Base-by-base conservation (phyloP, 225 moss, liverwort and hornwort species). In the Polytrichum commune region DNA sequence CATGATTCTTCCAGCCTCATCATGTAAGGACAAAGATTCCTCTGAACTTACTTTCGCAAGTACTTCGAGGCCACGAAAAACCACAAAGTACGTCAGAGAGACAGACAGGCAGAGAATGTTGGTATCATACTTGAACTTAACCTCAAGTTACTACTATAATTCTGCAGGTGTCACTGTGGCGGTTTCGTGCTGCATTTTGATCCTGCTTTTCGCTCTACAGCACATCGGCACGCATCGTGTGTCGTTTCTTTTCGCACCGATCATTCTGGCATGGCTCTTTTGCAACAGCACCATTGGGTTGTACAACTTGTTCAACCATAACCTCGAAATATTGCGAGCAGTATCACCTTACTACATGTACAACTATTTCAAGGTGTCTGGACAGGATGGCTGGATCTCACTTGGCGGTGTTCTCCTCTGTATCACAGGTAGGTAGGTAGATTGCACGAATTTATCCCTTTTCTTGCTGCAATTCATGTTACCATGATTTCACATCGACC, bases 321-420 rank as follows among this genome's bases (percentile, higher is more conserved):
- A 88, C 55, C 90, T 90, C 1, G 72, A 67, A 73, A 85, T 95
- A 55, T 60, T 91, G 78, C 83, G 83, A 19, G 89, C 91, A 4
- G 77, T 88, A 56, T 84, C 88, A n/a, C 95, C 95, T 16, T 86
- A 91, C 28, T 85, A 90, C 64, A 62, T 82, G 60, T 78, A 90
- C 76, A 85, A 71, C 20, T 93, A 90, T 67, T 86, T 95, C 70
- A 80, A 82, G 74, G 77, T 79, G 61, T 85, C 82, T 22, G 76
- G 72, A 66, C 85, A 81, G 66, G 77, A 86, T 55, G 95, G 93
- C 25, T 95, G 95, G 93, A 85, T 84, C 46, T 76, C 89, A 71
- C 91, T 95, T 27, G 95, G 93, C 10, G 95, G 95, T 64, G 6
- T 93, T 67, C 88, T 95, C 30, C 90, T 95, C 29, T 85, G 91